Evolutionary conservation across 768 basidiomycete genomes (phyloP).

Genomic region (Calvatia gigantea): DNA sequence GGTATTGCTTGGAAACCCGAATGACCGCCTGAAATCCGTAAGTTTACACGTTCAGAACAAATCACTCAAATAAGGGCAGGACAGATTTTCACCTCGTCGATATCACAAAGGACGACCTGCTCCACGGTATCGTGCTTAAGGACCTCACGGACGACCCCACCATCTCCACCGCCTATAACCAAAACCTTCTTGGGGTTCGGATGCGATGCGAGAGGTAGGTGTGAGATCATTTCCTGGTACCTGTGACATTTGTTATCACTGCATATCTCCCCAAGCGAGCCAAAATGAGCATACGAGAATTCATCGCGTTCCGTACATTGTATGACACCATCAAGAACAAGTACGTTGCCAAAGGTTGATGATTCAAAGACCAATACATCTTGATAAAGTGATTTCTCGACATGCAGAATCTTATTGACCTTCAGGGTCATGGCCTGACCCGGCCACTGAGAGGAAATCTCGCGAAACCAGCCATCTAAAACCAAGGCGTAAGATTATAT

Average conservation of each 20-base stretch:
- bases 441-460: constrained; percentile 94
- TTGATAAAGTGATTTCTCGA: constrained; percentile 91
- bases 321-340: constrained; percentile 92
- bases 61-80: background rate
- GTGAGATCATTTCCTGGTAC: constrained; percentile 99
- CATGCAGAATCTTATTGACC: constrained; percentile 92
- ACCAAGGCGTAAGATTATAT: background rate
- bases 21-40: constrained; percentile 85
- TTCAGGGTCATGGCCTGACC: constrained; percentile 97
- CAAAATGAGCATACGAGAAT: constrained; percentile 71
- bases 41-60: background rate
- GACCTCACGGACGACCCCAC: constrained; percentile 95
- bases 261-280: background rate
- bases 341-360: constrained; percentile 94
- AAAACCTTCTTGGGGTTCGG: constrained; percentile 95
- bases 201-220: constrained; percentile 93
- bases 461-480: constrained; percentile 91
- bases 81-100: constrained; percentile 71
- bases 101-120: constrained; percentile 93
- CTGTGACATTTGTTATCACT: constrained; percentile 32
- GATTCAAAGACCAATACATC: constrained; percentile 98
- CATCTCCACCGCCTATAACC: constrained; percentile 98
- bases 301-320: constrained; percentile 99
- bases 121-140: constrained; percentile 92
- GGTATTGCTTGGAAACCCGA: constrained; percentile 88